Evolutionary conservation across 345 rosid species (phyloP).

Genomic region (Aquilaria sinensis): DNA sequence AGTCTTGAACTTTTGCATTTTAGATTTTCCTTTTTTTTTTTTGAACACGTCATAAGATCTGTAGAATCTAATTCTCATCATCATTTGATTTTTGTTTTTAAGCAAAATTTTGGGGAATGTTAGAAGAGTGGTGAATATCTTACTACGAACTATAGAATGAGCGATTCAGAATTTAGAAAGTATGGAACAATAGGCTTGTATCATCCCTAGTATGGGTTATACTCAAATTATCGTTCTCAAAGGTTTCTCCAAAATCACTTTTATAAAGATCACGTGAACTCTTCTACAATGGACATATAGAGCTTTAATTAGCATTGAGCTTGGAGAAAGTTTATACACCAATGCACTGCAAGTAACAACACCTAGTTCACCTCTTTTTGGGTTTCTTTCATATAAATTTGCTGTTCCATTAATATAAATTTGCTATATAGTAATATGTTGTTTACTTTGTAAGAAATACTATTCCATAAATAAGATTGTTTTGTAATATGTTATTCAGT

Average conservation of each 20-base stretch:
- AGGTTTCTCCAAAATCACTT: conserved; percentile 13
- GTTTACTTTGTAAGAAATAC: too few relatives aligned
- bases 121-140: conserved; percentile 31
- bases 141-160: conserved; percentile 19
- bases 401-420: too few relatives aligned
- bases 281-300: conserved; percentile 30
- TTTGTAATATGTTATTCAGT: too few relatives aligned
- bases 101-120: conserved; percentile 54
- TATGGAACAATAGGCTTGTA: conserved; percentile 34
- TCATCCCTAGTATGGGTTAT: conserved; percentile 30
- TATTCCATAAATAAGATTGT: too few relatives aligned
- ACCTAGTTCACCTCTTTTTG: neutral
- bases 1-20: neutral
- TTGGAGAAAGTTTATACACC: conserved; percentile 50
- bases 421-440: too few relatives aligned
- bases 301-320: conserved; percentile 43
- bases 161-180: conserved; percentile 22
- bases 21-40: neutral
- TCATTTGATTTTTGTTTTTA: neutral
- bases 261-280: conserved; percentile 32
- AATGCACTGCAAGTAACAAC: conserved; percentile 25
- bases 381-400: too few relatives aligned
- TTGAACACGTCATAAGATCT: conserved; percentile 1
- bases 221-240: conserved; percentile 22
- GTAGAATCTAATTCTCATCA: neutral